A percentile compares a stretch with the other conserved stretches of the same genome.
phyloP scores from a whole-genome alignment of 1,284 basidiomycete genomes.

The Takashimella koratensis region DNA sequence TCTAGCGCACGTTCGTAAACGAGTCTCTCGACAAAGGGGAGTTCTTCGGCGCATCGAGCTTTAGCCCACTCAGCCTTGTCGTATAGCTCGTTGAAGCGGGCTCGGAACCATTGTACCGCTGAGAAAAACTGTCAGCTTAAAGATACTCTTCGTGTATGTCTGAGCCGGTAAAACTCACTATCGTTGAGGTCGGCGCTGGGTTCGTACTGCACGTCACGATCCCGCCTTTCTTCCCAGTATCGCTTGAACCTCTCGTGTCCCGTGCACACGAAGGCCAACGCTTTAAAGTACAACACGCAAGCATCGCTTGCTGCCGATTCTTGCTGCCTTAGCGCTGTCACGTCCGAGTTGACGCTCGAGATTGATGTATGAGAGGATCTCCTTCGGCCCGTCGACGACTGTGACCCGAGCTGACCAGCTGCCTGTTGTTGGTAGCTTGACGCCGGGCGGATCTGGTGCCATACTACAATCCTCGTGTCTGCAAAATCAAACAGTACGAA shows the following conservation, averaged over 20 bases:
- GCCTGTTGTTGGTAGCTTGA: slow-evolving; percentile 10
- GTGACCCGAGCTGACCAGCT: slow-evolving; percentile 62
- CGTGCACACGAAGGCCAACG: slow-evolving; percentile 87
- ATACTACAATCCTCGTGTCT: slow-evolving; percentile 79
- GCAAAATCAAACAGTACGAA: slow-evolving; percentile 89
- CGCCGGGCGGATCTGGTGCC: slow-evolving; percentile 7
- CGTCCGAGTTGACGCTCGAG: slow-evolving; percentile 30
- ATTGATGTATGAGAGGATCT: slow-evolving; percentile 50
- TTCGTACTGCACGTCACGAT: slow-evolving; percentile 24
- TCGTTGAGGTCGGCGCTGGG: slow-evolving; percentile 55
- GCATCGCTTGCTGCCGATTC: slow-evolving; percentile 72
- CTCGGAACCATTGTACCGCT: slow-evolving; percentile 58
- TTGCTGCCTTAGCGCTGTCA: slow-evolving; percentile 63
- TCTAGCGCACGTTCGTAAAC: slow-evolving; percentile 58
- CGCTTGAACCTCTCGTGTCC: slow-evolving; percentile 64
- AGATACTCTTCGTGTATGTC: background rate
- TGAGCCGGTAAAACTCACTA: slow-evolving; percentile 41
- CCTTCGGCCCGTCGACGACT: slow-evolving; percentile 3
- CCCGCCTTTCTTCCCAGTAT: slow-evolving; percentile 49
- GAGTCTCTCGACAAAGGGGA: slow-evolving; percentile 54
- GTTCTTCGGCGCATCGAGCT: slow-evolving; percentile 50
- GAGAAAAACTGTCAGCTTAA: slow-evolving; percentile 8
- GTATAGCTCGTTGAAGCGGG: slow-evolving; percentile 57
- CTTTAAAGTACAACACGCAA: slow-evolving; percentile 86
- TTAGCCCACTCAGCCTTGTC: slow-evolving; percentile 58